These are phyloP conservation scores for Tricholoma sp. DNA, from an alignment of 768 basidiomycete species.

Conservation along the genomic window DNA sequence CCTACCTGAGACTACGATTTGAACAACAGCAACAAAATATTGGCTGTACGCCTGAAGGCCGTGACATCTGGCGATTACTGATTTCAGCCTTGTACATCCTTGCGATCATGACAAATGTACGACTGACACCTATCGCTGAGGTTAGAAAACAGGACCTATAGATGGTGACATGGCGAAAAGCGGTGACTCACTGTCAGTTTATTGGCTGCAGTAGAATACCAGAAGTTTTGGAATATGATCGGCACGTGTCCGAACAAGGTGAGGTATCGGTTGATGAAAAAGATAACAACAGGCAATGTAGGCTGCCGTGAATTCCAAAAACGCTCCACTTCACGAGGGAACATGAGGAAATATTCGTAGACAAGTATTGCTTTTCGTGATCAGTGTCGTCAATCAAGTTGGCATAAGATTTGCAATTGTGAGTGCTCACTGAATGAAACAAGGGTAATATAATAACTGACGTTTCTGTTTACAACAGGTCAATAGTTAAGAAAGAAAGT, in stretches of 20 bases:
- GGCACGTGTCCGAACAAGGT: constrained; percentile 27
- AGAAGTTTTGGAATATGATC: constrained; percentile 21
- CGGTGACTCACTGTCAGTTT: constrained; percentile 10
- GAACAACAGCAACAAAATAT: constrained; percentile 13
- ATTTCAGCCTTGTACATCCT: not conserved
- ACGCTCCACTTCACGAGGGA: constrained; percentile 28
- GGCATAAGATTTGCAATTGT: not conserved
- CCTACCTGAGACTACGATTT: constrained; percentile 12
- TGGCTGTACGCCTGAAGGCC: constrained; percentile 12
- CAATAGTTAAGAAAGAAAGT: not conserved
- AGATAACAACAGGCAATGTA: constrained; percentile 22
- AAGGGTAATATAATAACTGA: constrained; percentile 1
- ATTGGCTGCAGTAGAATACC: constrained; percentile 10
- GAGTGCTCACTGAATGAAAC: not conserved
- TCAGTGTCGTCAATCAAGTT: not conserved
- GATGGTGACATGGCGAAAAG: not conserved
- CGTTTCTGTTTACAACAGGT: not conserved
- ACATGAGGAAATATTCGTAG: constrained; percentile 39
- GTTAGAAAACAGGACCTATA: not conserved
- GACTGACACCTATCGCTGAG: constrained; percentile 10
- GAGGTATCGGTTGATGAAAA: constrained; percentile 32
- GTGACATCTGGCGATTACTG: constrained; percentile 7
- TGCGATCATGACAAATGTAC: not conserved
- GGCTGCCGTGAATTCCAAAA: constrained; percentile 28
- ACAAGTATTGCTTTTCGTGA: constrained; percentile 16